Evolutionary conservation across 305 asterid genomes (phyloP).

Genomic region (Ajuga reptans): DNA sequence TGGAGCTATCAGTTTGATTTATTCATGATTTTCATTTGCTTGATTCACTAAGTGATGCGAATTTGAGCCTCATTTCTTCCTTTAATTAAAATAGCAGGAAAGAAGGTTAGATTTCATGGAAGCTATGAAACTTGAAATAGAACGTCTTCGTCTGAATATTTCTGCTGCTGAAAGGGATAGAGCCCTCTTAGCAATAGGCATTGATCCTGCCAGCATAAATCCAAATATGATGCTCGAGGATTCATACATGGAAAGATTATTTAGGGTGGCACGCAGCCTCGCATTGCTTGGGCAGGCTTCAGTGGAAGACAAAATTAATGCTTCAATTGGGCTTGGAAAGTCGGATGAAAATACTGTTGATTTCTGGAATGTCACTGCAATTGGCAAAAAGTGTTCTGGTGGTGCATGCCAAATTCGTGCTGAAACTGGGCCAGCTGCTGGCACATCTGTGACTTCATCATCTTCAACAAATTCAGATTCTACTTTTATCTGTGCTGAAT

Average conservation of each 20-base stretch:
- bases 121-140: constrained; percentile 89
- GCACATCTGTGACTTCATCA: constrained; percentile 30
- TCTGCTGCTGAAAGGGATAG: constrained; percentile 97
- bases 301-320: constrained; percentile 76
- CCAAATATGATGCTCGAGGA: constrained; percentile 71
- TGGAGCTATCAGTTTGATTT: constrained; percentile 4
- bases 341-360: constrained; percentile 52
- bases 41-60: constrained; percentile 1
- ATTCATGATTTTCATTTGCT: neutral
- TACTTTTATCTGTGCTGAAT: constrained; percentile 58
- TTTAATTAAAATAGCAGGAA: constrained; percentile 48
- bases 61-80: constrained; percentile 12
- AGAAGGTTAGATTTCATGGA: constrained; percentile 60
- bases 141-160: constrained; percentile 68
- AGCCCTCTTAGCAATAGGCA: constrained; percentile 74
- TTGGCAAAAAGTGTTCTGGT: constrained; percentile 65
- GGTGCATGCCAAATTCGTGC: constrained; percentile 74
- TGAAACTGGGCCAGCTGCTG: constrained; percentile 47
- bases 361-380: constrained; percentile 80
- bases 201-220: constrained; percentile 89
- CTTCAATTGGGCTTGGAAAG: constrained; percentile 73
- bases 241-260: constrained; percentile 64
- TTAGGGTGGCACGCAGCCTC: constrained; percentile 53
- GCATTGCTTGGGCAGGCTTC: constrained; percentile 81
- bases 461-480: constrained; percentile 38